Evolutionary conservation across 192 early-diverging fungal species (phyloP).

Genomic region (Neocallimastix lanati): DNA sequence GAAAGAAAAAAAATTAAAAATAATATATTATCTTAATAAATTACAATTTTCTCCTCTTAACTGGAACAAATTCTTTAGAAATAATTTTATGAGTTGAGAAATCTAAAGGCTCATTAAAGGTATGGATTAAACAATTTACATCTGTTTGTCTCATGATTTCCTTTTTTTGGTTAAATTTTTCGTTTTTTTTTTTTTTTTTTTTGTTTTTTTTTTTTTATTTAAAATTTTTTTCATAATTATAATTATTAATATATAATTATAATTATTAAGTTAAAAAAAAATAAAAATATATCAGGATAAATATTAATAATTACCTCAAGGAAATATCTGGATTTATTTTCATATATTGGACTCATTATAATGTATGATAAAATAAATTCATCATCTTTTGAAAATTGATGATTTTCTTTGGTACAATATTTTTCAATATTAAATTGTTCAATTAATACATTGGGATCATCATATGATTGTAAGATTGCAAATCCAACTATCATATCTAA

Average conservation of each 20-base stretch:
- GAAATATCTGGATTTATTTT: slow-evolving; percentile 15
- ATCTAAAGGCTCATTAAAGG: slow-evolving; percentile 10
- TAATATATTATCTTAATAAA: no score
- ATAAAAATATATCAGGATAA: background rate
- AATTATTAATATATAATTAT: no score
- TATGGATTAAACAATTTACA: slow-evolving; percentile 14
- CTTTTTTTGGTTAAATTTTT: no score
- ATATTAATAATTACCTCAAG: slow-evolving; percentile 10
- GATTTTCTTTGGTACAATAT: slow-evolving; percentile 9
- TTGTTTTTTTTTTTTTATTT: no score
- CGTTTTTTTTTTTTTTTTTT: no score
- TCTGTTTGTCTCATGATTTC: slow-evolving; percentile 22
- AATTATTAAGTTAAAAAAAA: background rate
- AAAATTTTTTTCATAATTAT: no score
- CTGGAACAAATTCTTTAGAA: slow-evolving; percentile 16
- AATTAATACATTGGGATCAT: slow-evolving; percentile 7
- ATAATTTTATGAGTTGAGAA: slow-evolving; percentile 9
- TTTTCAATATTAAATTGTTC: slow-evolving; percentile 31
- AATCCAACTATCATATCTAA: slow-evolving; percentile 12
- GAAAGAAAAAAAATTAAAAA: no score
- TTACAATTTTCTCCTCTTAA: slow-evolving; percentile 16
- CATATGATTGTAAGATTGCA: slow-evolving; percentile 9
- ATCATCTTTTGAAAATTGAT: slow-evolving; percentile 2
- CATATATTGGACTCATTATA: slow-evolving; percentile 26
- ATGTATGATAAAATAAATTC: slow-evolving; percentile 12